Conservation (phyloP, 2,329 filamentous ascomycete genomes). For the Colletotrichum plurivorum region DNA sequence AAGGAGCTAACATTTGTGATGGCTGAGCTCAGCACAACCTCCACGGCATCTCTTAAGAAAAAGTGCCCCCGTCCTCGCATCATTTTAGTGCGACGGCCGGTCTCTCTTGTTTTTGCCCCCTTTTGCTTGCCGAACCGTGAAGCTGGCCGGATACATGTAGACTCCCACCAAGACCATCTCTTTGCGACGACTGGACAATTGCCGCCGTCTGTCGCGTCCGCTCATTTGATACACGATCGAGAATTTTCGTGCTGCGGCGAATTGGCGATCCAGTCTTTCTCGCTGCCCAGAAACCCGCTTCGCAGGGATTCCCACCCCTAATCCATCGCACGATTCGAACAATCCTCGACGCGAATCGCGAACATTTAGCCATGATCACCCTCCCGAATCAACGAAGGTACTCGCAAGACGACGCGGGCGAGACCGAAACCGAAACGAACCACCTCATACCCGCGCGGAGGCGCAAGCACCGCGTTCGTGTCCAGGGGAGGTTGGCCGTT, state of each 20-base stretch:
- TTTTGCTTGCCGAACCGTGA: background rate
- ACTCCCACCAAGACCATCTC: background rate
- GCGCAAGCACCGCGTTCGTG: constrained; percentile 52
- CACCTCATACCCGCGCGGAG: constrained; percentile 47
- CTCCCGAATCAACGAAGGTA: constrained; percentile 28
- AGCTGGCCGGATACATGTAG: background rate
- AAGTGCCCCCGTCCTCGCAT: constrained; percentile 9
- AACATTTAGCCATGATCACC: constrained; percentile 1
- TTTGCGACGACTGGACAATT: constrained; percentile 6
- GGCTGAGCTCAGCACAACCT: constrained; percentile 15
- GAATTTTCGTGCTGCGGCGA: background rate
- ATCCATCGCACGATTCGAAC: background rate
- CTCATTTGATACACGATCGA: constrained; percentile 8
- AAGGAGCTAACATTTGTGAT: background rate
- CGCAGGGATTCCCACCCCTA: no score
- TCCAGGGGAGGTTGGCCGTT: constrained; percentile 54
- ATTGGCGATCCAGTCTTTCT: background rate
- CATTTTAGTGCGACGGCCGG: background rate
- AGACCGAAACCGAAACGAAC: constrained; percentile 50
- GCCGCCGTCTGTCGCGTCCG: constrained; percentile 22
- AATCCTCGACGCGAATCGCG: background rate
- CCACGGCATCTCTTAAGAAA: constrained; percentile 1
- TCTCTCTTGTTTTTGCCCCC: background rate
- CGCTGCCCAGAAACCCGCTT: background rate
- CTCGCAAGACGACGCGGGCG: constrained; percentile 39